These are phyloP conservation scores for Luvunga scandens DNA, from an alignment of 345 rosid genomes.

Conservation along the genomic window DNA sequence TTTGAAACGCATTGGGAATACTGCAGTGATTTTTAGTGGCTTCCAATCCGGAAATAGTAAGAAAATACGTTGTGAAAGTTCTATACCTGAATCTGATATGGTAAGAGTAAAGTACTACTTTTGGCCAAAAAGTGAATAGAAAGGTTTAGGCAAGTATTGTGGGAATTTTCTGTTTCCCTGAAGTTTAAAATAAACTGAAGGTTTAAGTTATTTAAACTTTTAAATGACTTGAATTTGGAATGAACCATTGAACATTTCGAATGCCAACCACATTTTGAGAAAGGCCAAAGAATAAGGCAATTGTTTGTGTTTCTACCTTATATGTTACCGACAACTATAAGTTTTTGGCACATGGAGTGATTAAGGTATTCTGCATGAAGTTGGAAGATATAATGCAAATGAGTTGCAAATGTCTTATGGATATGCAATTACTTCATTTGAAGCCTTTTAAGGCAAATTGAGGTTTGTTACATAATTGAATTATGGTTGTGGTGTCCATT, in stretches of 20 bases:
- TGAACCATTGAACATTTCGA: not conserved
- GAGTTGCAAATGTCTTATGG: conserved; percentile 1
- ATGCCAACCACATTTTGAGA: not conserved
- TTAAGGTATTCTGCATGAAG: not conserved
- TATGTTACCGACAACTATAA: not conserved
- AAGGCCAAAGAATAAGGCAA: not conserved
- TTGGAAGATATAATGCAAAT: not conserved
- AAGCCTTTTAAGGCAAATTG: not conserved
- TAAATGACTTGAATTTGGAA: conserved; percentile 1
- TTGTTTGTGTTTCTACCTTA: not conserved
- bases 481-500: not conserved
- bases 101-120: not conserved
- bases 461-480: not conserved
- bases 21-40: conserved; percentile 60
- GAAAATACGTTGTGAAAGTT: not conserved
- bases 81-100: not conserved
- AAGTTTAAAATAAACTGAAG: not conserved
- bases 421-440: too few species aligned
- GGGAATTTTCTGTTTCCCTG: not conserved
- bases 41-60: conserved; percentile 13
- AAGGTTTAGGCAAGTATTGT: not conserved
- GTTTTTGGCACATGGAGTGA: not conserved
- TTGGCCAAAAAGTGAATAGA: not conserved
- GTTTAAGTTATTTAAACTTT: not conserved
- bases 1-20: conserved; percentile 85